phyloP scores from a whole-genome alignment of 768 basidiomycete species.

The Trametes meyenii region DNA sequence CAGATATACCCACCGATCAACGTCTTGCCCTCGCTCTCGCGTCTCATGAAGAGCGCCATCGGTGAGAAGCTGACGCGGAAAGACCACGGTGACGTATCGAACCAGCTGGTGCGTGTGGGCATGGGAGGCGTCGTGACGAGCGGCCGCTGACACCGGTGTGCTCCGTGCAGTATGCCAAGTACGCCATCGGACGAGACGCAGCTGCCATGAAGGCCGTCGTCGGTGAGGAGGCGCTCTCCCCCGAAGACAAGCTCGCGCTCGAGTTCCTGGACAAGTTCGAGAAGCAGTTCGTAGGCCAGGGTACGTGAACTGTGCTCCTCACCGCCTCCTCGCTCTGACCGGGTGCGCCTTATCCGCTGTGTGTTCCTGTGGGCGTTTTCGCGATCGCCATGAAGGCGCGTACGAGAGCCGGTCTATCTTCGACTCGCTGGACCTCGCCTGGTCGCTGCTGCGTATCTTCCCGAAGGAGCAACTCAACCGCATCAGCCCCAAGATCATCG shows the following conservation, averaged over 20 bases:
- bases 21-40: constrained; percentile 96
- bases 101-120: constrained; percentile 78
- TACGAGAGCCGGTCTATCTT: constrained; percentile 97
- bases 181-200: constrained; percentile 96
- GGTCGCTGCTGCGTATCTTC: constrained; percentile 97
- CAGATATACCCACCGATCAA: constrained; percentile 99
- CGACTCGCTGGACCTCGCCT: constrained; percentile 95
- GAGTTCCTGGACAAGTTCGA: constrained; percentile 99
- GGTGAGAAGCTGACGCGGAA: constrained; percentile 96
- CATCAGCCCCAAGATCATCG: constrained; percentile 95
- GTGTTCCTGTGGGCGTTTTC: neutral
- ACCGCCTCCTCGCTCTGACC: constrained; percentile 17
- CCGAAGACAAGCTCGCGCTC: constrained; percentile 94
- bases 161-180: constrained; percentile 83
- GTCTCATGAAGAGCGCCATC: constrained; percentile 99
- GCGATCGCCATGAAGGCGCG: constrained; percentile 56
- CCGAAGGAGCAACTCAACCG: constrained; percentile 98
- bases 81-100: constrained; percentile 99
- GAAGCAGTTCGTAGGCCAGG: constrained; percentile 96
- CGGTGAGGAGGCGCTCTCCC: constrained; percentile 94
- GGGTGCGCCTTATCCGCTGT: constrained; percentile 11
- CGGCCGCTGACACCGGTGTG: neutral
- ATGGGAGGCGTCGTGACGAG: neutral
- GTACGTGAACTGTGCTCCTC: constrained; percentile 42
- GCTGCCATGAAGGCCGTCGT: constrained; percentile 99